A percentile compares a stretch with the other conserved stretches of the same genome.
Evolutionary conservation across 495 filamentous ascomycete species (phyloP).

Genomic region (Aspergillus ostianus): DNA sequence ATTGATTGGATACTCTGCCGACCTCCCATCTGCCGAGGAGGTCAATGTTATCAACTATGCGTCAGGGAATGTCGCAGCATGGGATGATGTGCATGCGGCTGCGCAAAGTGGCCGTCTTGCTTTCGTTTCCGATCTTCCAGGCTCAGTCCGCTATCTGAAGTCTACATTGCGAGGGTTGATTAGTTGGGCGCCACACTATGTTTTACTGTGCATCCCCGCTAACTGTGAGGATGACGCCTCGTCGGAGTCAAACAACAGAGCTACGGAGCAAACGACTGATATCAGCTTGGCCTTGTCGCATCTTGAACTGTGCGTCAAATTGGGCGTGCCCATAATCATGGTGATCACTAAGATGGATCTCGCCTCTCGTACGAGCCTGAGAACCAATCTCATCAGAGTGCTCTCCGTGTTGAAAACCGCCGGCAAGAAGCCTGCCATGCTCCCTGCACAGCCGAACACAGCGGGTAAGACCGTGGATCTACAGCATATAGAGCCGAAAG

Average conservation of each 20-base stretch:
- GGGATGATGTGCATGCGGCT: conserved; percentile 88
- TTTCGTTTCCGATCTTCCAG: conserved; percentile 87
- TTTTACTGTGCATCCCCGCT: conserved; percentile 81
- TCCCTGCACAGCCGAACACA: conserved; percentile 49
- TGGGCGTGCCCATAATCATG: conserved; percentile 72
- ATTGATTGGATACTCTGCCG: conserved; percentile 72
- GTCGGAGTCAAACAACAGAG: conserved; percentile 47
- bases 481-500: conserved; percentile 37
- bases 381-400: conserved; percentile 65
- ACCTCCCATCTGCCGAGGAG: conserved; percentile 20
- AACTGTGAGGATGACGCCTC: conserved; percentile 59
- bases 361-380: conserved; percentile 67
- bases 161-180: conserved; percentile 86
- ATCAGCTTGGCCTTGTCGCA: conserved; percentile 75
- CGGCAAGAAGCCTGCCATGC: conserved; percentile 68
- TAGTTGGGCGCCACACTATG: conserved; percentile 95
- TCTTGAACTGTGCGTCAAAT: conserved; percentile 79
- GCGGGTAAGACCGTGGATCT: conserved; percentile 31
- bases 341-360: conserved; percentile 90
- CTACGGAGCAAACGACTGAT: conserved; percentile 48
- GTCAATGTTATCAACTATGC: conserved; percentile 81
- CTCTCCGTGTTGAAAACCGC: conserved; percentile 75
- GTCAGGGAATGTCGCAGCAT: conserved; percentile 80
- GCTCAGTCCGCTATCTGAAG: conserved; percentile 80
- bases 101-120: conserved; percentile 73